Conservation (phyloP, 2,329 filamentous ascomycete genomes). For the Claviceps cyperi region DNA sequence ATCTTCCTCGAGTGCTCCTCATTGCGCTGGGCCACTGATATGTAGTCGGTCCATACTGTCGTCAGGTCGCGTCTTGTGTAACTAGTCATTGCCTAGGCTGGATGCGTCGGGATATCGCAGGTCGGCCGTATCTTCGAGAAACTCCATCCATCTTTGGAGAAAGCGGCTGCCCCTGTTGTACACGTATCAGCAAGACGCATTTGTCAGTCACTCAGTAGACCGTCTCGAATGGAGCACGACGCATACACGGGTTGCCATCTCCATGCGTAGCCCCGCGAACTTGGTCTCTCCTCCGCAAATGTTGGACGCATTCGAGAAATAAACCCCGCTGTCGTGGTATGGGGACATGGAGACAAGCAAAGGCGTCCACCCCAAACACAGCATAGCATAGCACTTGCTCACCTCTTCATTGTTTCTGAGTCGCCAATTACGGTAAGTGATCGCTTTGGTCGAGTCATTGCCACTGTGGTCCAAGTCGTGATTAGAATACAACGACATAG, state of each 20-base stretch:
- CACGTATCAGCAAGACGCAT: background rate
- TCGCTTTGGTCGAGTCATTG: constrained; percentile 88
- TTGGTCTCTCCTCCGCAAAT: background rate
- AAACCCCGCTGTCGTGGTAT: too few species aligned
- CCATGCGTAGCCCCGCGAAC: background rate
- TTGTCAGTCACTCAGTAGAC: background rate
- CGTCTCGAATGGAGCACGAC: background rate
- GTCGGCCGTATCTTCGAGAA: constrained; percentile 79
- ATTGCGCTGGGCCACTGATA: background rate
- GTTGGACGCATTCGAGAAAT: too few species aligned
- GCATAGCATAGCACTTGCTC: constrained; percentile 22
- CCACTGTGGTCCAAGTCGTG: constrained; percentile 47
- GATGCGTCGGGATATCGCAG: constrained; percentile 68
- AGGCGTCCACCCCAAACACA: too few species aligned
- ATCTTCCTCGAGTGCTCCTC: background rate
- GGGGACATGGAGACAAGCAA: too few species aligned
- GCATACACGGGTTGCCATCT: background rate
- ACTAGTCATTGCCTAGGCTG: constrained; percentile 15
- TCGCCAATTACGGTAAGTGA: constrained; percentile 87
- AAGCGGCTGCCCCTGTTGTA: constrained; percentile 61
- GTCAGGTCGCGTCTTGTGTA: too few species aligned
- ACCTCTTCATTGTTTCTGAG: constrained; percentile 83
- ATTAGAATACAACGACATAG: background rate
- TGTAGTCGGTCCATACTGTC: too few species aligned
- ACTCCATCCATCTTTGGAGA: constrained; percentile 81